phyloP scores from a whole-genome alignment of 176 grass and related monocot species.

The Raddia distichophylla region DNA sequence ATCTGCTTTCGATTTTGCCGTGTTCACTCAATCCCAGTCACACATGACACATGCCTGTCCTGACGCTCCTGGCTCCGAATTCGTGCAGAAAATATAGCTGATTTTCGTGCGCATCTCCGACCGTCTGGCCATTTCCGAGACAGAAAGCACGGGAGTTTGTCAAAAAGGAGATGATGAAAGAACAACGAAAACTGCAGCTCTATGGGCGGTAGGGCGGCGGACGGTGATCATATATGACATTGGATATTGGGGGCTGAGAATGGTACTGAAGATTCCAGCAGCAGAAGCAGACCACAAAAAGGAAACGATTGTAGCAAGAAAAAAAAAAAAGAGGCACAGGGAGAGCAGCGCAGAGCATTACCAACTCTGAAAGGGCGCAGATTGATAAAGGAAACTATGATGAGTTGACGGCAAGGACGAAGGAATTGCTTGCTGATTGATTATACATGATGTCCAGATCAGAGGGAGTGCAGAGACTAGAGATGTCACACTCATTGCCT shows the following conservation, averaged over 20 bases:
- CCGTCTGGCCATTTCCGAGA: not conserved
- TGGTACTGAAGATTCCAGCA: not conserved
- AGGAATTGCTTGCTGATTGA: not conserved
- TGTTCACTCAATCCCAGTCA: not conserved
- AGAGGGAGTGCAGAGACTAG: not conserved
- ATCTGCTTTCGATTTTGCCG: not conserved
- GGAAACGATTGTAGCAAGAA: not conserved
- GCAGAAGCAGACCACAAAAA: not conserved
- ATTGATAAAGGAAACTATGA: not conserved
- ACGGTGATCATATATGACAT: not conserved
- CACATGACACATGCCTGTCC: not conserved
- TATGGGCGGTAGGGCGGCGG: not conserved
- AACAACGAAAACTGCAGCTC: not conserved
- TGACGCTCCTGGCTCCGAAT: not conserved
- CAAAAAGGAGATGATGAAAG: not conserved
- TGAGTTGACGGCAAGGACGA: not conserved
- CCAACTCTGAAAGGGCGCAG: not conserved
- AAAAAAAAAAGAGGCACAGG: not conserved
- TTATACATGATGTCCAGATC: too few relatives aligned
- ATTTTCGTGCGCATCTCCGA: not conserved
- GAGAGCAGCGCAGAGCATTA: not conserved
- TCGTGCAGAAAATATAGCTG: slow-evolving; percentile 15
- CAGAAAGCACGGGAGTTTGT: not conserved
- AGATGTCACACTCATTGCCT: not conserved
- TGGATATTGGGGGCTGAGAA: not conserved